Evolutionary conservation across 768 basidiomycete species (phyloP), one percentile per base, ranked within the genome.

Genomic region (Imleria badia): DNA sequence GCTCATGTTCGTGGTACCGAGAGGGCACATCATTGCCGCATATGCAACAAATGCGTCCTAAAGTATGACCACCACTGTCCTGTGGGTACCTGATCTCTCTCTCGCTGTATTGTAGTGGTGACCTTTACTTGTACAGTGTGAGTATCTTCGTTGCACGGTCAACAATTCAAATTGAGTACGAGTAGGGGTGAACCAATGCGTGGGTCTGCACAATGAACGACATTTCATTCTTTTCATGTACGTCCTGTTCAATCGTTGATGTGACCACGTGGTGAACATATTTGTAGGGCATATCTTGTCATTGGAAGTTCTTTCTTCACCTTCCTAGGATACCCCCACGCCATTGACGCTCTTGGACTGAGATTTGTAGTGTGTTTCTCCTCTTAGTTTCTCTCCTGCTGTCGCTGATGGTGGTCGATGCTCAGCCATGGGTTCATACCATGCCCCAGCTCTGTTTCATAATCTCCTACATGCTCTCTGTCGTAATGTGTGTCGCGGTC

Each of bases 171-270:
- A 45, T 41, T 66, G 11, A 63, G 23, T 15, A 6, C 6, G 10
- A 22, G 22, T 17, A 94, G 92, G 94, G 94, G 84, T 98, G 46
- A 98, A 98, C 70, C 92, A 94, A 82, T 98, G 96, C 67, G 96
- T 99, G 41, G 96, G 96, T 12, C 70, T 98, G 8, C 79, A 96
- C 67, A 99, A 98, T 62, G 95, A 98, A 67, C 85, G 96, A 0
- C 94, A 98, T 73, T 99, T 99, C 63, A 81, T 96, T 36, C 75
- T 98, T 44, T 99, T 98, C 80, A 88, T 98, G 92, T 91, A 58
- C 51, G 86, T 73, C 8, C 8, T 47, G 5, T 33, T 36, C 6
- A 10, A 29, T 34, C 14, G 12, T 38, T 6, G 26, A 10, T 31
- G 13, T 6, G n/a, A 29, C 38, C 43, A n/a, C 30, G 36, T n/a